Evolutionary conservation across 2,329 filamentous ascomycete genomes (phyloP).

Genomic region (Fusarium temperatum): DNA sequence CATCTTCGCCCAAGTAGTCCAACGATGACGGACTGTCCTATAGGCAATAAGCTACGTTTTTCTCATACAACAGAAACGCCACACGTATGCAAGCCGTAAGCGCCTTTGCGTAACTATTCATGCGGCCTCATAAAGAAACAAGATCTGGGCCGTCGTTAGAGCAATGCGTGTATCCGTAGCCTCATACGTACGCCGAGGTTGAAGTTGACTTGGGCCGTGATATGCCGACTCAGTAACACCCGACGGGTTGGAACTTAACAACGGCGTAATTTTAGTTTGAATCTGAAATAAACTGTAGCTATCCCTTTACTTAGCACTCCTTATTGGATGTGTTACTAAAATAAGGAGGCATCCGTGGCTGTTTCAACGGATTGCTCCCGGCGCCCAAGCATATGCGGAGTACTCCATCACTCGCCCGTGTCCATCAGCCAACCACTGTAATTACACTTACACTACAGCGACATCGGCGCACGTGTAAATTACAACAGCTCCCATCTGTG

Average conservation of each 20-base stretch:
- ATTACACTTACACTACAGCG: slow-evolving; percentile 23
- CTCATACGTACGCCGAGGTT: not conserved
- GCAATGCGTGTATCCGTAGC: not conserved
- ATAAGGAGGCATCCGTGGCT: not conserved
- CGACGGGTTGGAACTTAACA: not conserved
- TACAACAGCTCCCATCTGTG: slow-evolving; percentile 11
- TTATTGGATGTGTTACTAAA: not conserved
- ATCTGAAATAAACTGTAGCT: not conserved
- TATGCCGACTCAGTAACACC: slow-evolving; percentile 1
- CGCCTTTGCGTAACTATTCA: not conserved
- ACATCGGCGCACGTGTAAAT: slow-evolving; percentile 38
- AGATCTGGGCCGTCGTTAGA: not conserved
- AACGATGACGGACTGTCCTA: not conserved
- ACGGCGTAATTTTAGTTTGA: not conserved
- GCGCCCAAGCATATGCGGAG: not conserved
- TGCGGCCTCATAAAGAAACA: not conserved
- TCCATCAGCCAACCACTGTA: not conserved
- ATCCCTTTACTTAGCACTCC: not conserved
- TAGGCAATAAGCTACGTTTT: not conserved
- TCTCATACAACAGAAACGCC: not conserved
- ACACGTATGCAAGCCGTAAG: not conserved
- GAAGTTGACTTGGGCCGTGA: not conserved
- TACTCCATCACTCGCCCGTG: not conserved
- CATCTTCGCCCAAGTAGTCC: not conserved
- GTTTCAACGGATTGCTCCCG: not conserved